Evolutionary conservation across 805 yeast genomes (phyloP).

Genomic region (Kluyveromyces dobzhanskii): DNA sequence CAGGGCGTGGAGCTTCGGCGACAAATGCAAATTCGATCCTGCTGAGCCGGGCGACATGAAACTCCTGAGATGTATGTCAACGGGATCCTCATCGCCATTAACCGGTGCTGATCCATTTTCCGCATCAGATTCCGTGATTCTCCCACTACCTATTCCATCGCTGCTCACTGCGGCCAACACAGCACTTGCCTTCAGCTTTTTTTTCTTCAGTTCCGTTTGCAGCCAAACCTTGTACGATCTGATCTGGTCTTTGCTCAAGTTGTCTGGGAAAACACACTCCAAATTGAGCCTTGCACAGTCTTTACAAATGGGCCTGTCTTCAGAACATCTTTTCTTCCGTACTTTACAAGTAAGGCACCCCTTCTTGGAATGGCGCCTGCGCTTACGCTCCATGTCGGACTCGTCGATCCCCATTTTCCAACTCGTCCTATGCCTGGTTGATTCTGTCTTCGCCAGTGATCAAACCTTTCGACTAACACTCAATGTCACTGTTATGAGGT

Average conservation of each 20-base stretch:
- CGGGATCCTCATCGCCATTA: too few species aligned
- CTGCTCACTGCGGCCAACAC: neutral
- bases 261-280: conserved; percentile 55
- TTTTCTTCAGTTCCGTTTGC: conserved; percentile 18
- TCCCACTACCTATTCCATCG: neutral
- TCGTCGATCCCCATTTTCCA: too few species aligned
- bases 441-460: too few species aligned
- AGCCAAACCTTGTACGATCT: conserved; percentile 14
- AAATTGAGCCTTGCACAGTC: conserved; percentile 60
- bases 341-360: conserved; percentile 66
- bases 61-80: too few species aligned
- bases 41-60: too few species aligned
- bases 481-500: too few species aligned
- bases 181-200: neutral
- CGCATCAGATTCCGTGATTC: too few species aligned
- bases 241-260: conserved; percentile 23
- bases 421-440: too few species aligned
- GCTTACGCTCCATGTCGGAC: neutral
- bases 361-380: conserved; percentile 33
- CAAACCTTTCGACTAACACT: too few species aligned
- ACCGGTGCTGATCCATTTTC: too few species aligned
- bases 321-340: conserved; percentile 70
- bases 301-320: conserved; percentile 55
- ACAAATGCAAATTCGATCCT: too few species aligned
- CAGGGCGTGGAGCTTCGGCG: neutral